Evolutionary conservation across 1,284 basidiomycete genomes (phyloP).

Genomic region (Moesziomyces sp.): DNA sequence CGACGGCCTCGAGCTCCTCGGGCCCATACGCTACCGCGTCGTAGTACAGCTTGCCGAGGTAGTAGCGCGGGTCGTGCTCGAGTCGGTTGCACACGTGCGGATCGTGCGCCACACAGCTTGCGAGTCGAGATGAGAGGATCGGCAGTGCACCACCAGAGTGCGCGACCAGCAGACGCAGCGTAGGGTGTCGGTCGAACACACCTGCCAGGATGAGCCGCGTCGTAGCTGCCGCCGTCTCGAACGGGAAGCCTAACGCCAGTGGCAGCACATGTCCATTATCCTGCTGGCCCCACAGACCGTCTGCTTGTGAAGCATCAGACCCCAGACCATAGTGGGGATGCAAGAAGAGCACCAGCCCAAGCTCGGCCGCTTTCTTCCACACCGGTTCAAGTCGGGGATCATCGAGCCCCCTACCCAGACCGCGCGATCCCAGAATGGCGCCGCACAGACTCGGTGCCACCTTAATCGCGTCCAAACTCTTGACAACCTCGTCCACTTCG

Average conservation of each 20-base stretch:
- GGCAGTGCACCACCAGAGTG: conserved; percentile 86
- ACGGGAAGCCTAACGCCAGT: conserved; percentile 84
- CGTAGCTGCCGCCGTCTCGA: conserved; percentile 84
- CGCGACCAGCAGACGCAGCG: conserved; percentile 79
- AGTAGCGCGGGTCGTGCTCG: conserved; percentile 81
- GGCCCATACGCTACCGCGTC: conserved; percentile 85
- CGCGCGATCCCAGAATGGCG: conserved; percentile 82
- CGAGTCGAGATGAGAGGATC: conserved; percentile 79
- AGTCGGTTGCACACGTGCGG: conserved; percentile 79
- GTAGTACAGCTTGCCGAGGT: conserved; percentile 79
- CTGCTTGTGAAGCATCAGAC: conserved; percentile 9
- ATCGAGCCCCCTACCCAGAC: conserved; percentile 81
- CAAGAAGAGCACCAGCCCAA: conserved; percentile 30
- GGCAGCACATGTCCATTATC: conserved; percentile 86
- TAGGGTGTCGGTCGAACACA: conserved; percentile 79
- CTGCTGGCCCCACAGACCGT: conserved; percentile 74
- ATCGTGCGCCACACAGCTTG: conserved; percentile 84
- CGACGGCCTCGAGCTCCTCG: conserved; percentile 81
- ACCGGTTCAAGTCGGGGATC: conserved; percentile 77
- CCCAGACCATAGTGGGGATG: conserved; percentile 43
- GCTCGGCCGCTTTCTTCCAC: conserved; percentile 73
- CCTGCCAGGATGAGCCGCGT: conserved; percentile 83
- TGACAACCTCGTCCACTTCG: conserved; percentile 73
- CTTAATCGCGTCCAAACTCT: conserved; percentile 76
- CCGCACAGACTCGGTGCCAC: conserved; percentile 71